Conservation (phyloP, 148 eudicot genomes). For the Salicornia ramosissima region DNA sequence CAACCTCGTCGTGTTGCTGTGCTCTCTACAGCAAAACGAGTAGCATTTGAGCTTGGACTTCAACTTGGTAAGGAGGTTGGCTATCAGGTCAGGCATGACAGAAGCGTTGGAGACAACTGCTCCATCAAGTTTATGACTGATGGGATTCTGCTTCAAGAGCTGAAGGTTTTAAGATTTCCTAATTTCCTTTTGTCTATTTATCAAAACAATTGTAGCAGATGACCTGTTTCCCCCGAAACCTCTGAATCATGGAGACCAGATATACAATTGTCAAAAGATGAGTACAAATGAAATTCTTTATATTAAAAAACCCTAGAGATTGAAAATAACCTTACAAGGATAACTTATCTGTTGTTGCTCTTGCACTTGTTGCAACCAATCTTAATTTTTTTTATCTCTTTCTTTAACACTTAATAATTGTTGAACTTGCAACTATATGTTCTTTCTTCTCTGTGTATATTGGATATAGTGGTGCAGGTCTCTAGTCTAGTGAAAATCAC, state of each 20-base stretch:
- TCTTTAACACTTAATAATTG: too few species aligned
- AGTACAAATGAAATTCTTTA: background rate
- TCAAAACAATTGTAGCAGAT: too few species aligned
- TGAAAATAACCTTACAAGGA: background rate
- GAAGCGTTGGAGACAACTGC: constrained; percentile 57
- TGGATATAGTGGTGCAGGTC: too few species aligned
- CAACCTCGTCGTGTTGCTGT: constrained; percentile 98
- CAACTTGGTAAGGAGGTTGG: constrained; percentile 85
- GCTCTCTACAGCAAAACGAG: constrained; percentile 90
- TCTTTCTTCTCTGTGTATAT: too few species aligned
- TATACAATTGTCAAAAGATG: background rate
- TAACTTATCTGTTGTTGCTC: background rate
- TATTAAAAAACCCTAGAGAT: background rate
- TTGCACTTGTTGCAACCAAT: too few species aligned
- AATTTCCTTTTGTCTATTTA: background rate
- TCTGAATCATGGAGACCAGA: background rate
- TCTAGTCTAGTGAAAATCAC: too few species aligned
- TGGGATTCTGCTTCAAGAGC: constrained; percentile 89
- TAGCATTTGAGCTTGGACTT: constrained; percentile 83
- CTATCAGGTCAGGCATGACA: constrained; percentile 92
- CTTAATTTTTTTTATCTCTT: too few species aligned
- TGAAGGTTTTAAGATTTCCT: constrained; percentile 53
- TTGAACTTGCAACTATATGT: too few species aligned
- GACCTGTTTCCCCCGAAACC: background rate
- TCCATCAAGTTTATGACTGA: constrained; percentile 97